Evolutionary conservation across 1,139 yeast species (phyloP).

Genomic region (Debaryomyces sp.): DNA sequence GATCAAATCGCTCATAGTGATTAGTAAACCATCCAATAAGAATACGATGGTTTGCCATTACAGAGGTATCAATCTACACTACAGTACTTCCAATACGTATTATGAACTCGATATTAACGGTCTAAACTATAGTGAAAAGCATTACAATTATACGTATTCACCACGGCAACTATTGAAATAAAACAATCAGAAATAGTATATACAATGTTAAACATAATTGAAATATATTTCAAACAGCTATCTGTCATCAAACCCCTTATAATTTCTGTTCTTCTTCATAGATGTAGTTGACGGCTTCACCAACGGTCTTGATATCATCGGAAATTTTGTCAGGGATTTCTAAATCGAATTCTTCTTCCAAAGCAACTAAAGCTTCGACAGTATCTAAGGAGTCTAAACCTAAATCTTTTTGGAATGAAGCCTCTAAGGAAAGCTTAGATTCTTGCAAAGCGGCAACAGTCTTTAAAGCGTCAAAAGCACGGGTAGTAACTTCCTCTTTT

Average conservation of each 20-base stretch:
- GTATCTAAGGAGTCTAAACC: slow-evolving; percentile 74
- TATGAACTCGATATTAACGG: background rate
- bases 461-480: slow-evolving; percentile 54
- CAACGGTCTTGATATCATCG: slow-evolving; percentile 69
- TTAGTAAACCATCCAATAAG: background rate
- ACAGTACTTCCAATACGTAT: background rate
- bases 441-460: slow-evolving; percentile 55
- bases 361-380: slow-evolving; percentile 70
- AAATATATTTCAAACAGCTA: slow-evolving; percentile 3
- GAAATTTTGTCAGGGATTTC: slow-evolving; percentile 71
- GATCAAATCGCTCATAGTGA: slow-evolving; percentile 1
- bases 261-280: slow-evolving; percentile 51
- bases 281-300: slow-evolving; percentile 67
- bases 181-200: slow-evolving; percentile 7
- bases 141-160: slow-evolving; percentile 1
- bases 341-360: slow-evolving; percentile 72
- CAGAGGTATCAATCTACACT: background rate
- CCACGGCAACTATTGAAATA: slow-evolving; percentile 2
- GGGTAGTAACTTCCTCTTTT: slow-evolving; percentile 48
- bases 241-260: slow-evolving; percentile 19
- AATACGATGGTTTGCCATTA: background rate
- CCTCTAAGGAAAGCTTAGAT: slow-evolving; percentile 43
- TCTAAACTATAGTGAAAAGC: background rate
- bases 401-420: slow-evolving; percentile 62
- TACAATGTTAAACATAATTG: slow-evolving; percentile 6